These are phyloP conservation scores for Taxillus chinensis DNA, from an alignment of 164 flowering plant species.

Conservation along the genomic window DNA sequence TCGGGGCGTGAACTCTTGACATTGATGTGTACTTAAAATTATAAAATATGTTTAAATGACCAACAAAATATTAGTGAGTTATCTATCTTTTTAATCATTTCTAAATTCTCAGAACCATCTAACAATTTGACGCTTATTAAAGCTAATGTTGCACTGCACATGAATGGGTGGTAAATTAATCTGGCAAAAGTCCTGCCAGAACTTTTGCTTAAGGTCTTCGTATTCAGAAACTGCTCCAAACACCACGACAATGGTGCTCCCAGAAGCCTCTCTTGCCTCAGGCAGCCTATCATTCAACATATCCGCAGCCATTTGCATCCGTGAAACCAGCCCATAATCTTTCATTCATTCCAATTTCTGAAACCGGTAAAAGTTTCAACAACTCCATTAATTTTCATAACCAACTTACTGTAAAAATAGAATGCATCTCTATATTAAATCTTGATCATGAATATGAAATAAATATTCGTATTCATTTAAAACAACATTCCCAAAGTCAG, in stretches of 20 bases:
- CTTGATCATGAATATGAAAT: not conserved
- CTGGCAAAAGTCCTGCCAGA: conserved; percentile 70
- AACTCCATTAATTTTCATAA: not conserved
- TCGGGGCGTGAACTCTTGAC: no score
- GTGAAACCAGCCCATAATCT: conserved; percentile 47
- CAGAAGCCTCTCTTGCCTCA: conserved; percentile 83
- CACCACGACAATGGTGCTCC: conserved; percentile 37
- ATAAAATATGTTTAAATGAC: no score
- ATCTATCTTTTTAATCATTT: no score
- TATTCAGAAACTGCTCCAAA: conserved; percentile 25
- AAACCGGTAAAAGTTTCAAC: not conserved
- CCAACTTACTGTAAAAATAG: not conserved
- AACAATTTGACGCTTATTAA: no score
- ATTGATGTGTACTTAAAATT: no score
- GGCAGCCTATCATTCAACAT: conserved; percentile 76
- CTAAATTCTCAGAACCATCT: no score
- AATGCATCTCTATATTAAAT: not conserved
- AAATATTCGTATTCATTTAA: no score
- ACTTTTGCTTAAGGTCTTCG: conserved; percentile 45
- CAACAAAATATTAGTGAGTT: no score
- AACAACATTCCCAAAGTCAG: no score
- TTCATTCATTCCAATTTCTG: conserved; percentile 60
- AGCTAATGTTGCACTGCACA: conserved; percentile 32
- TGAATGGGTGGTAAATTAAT: conserved; percentile 53
- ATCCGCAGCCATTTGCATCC: conserved; percentile 46